A percentile compares a stretch with the other conserved stretches of the same genome.
phyloP scores from a whole-genome alignment of 1,284 basidiomycete genomes.

The Boletus smithii region DNA sequence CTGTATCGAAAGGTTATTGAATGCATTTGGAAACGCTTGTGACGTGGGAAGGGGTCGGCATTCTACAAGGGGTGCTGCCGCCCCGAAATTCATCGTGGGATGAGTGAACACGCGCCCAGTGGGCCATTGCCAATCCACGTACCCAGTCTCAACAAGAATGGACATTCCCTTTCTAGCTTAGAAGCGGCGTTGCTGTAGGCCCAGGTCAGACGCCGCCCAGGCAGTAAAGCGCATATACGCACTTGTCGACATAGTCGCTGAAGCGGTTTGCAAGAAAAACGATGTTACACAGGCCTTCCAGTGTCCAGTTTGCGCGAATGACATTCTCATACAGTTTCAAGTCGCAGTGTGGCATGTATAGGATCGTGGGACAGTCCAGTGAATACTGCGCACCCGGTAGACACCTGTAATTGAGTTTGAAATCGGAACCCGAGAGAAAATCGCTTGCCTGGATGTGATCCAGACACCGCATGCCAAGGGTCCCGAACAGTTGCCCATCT shows the following conservation, averaged over 20 bases:
- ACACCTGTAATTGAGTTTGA: constrained; percentile 12
- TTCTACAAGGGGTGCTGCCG: constrained; percentile 45
- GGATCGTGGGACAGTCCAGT: constrained; percentile 48
- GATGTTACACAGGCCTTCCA: constrained; percentile 35
- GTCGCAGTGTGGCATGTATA: constrained; percentile 79
- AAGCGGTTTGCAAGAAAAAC: constrained; percentile 48
- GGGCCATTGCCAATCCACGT: neutral
- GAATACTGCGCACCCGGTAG: constrained; percentile 38
- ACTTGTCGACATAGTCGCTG: constrained; percentile 45
- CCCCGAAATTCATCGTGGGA: neutral
- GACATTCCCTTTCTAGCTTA: constrained; percentile 27
- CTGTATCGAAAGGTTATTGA: constrained; percentile 64
- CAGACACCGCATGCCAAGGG: constrained; percentile 47
- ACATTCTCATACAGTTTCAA: constrained; percentile 63
- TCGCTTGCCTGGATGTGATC: constrained; percentile 48
- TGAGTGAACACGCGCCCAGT: neutral
- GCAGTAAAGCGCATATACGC: constrained; percentile 29
- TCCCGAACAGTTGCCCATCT: constrained; percentile 50
- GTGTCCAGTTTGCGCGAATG: constrained; percentile 58
- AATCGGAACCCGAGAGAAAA: constrained; percentile 2
- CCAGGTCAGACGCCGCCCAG: constrained; percentile 8
- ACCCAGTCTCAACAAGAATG: constrained; percentile 30
- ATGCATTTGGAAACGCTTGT: constrained; percentile 54
- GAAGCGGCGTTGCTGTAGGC: constrained; percentile 37
- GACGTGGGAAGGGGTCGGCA: constrained; percentile 48